These are phyloP conservation scores for Cercospora sojina DNA, from an alignment of 2,329 filamentous ascomycete genomes.

Conservation along the genomic window DNA sequence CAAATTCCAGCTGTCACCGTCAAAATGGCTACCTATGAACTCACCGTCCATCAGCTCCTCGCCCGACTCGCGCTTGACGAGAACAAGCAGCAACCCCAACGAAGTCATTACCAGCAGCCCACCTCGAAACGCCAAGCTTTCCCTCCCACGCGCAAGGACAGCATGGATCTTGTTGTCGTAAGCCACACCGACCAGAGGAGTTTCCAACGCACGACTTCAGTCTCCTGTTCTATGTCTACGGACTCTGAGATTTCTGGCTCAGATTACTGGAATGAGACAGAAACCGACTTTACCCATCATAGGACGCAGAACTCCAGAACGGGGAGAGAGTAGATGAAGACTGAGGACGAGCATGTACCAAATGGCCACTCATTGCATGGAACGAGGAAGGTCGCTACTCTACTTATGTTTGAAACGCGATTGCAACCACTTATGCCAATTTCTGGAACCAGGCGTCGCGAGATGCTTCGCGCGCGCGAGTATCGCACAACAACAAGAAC, in stretches of 20 bases:
- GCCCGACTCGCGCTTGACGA: constrained; percentile 24
- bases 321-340: not conserved
- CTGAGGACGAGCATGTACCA: too few species aligned
- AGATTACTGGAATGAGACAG: not conserved
- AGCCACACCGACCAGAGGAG: not conserved
- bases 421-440: not conserved
- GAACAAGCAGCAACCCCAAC: not conserved
- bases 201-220: not conserved
- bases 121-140: not conserved
- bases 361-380: not conserved
- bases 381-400: not conserved
- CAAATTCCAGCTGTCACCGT: not conserved
- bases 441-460: not conserved
- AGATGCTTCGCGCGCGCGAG: not conserved
- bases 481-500: not conserved
- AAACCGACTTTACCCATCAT: not conserved
- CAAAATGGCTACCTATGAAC: constrained; percentile 27
- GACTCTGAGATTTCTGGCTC: not conserved
- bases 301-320: not conserved
- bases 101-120: not conserved
- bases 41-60: constrained; percentile 27
- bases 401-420: not conserved
- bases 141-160: constrained; percentile 5
- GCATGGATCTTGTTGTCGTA: constrained; percentile 3
- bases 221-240: not conserved